These are phyloP conservation scores for Fistulinella cinereoalba DNA, from an alignment of 1,284 basidiomycete genomes.

Conservation along the genomic window DNA sequence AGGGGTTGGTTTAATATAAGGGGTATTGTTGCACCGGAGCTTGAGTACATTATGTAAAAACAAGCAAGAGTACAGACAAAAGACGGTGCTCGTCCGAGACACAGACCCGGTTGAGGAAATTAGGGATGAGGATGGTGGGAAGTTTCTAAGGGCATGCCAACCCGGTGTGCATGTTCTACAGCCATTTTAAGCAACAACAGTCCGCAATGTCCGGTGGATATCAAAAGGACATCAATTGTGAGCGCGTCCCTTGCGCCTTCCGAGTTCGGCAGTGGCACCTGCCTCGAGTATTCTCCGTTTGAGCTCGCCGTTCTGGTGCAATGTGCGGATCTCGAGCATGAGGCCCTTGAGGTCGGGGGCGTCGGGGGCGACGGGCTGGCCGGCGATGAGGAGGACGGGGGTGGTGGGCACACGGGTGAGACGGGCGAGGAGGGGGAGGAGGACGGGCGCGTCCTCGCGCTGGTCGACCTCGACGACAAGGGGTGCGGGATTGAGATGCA, in stretches of 20 bases:
- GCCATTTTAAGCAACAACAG: neutral
- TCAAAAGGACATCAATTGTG: neutral
- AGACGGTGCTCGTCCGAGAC: too few species aligned
- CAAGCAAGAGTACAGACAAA: too few species aligned
- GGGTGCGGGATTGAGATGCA: slow-evolving; percentile 65
- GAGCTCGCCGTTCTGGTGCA: slow-evolving; percentile 53
- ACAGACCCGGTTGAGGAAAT: too few species aligned
- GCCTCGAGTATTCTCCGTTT: slow-evolving; percentile 49
- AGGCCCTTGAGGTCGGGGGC: slow-evolving; percentile 35
- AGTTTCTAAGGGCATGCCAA: too few species aligned
- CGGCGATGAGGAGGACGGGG: slow-evolving; percentile 72
- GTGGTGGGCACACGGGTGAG: slow-evolving; percentile 57
- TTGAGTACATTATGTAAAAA: neutral
- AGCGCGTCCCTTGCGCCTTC: slow-evolving; percentile 52
- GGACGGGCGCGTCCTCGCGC: slow-evolving; percentile 48
- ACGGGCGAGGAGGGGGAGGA: slow-evolving; percentile 48
- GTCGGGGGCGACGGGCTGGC: slow-evolving; percentile 53
- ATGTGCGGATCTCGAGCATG: slow-evolving; percentile 52
- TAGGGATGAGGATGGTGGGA: too few species aligned
- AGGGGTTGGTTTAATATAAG: neutral
- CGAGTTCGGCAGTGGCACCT: slow-evolving; percentile 55
- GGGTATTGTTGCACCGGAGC: too few species aligned
- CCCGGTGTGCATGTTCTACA: neutral
- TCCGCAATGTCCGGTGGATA: neutral
- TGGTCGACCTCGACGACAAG: slow-evolving; percentile 75